Base-by-base conservation (phyloP, 805 yeast genomes). In the Nakazawaea wickerhamii region DNA sequence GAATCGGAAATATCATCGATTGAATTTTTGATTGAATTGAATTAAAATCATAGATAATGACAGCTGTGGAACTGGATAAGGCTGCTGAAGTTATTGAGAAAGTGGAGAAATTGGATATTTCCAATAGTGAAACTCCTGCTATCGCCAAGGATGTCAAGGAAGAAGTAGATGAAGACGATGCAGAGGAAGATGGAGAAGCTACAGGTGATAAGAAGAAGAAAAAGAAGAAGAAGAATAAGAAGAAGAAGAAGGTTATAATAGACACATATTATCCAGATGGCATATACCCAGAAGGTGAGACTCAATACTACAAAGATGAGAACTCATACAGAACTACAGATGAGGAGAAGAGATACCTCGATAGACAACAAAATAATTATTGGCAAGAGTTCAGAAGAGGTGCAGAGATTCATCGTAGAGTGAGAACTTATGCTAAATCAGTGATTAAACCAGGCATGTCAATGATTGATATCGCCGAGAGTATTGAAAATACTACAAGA, bases 301-400 rank as follows among this genome's bases (percentile, higher is more conserved):
- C 89, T 81, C 66, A 69, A 60, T 95, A 88, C 43, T 88, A 90
- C 56, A 77, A 77, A 9, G 75, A 76, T 47, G 88, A 84, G 44
- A 79, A 80, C 56, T 63, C 77, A 41, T 76, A 77, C 57, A 75
- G 99, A 49, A 76, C 85, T 20, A 88, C 96, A 0, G 81, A 80
- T 50, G 97, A 87, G 56, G 99, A 93, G 58, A 76, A 80, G 60
- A 71, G 96, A 50, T 82, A 86, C 52, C 62, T 81, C 52, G 93
- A 85, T 52, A 73, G 86, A 45, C 78, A 76, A 52, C 72, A 70
- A 52, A 68, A 71, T 50, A 71, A 71, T 44, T 73, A 69, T 41
- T 86, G 95, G 84, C 82, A 89, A 49, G 96, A 90, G 48, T 81
- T 89, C 65, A 79, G 99, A 56, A 88, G 88, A 58, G 99, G 90